phyloP scores from a whole-genome alignment of 2,329 filamentous ascomycete species.

The Ophiognomonia clavigignenti-juglandacearum region DNA sequence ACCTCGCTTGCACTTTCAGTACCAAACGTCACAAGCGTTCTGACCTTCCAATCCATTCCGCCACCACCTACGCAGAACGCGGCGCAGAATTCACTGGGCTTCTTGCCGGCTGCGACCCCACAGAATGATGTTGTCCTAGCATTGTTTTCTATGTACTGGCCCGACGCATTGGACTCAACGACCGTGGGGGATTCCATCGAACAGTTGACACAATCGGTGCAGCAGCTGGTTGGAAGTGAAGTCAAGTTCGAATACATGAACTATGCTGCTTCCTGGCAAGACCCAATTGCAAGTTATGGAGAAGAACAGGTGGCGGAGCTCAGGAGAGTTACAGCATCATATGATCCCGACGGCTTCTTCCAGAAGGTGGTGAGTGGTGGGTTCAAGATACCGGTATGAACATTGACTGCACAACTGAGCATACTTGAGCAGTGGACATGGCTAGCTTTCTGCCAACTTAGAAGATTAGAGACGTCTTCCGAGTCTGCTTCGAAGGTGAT shows the following conservation, averaged over 20 bases:
- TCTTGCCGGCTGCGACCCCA: not conserved
- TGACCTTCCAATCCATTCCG: constrained; percentile 1
- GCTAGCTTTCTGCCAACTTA: no score
- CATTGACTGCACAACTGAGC: no score
- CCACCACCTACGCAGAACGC: not conserved
- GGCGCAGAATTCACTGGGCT: not conserved
- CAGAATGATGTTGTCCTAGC: not conserved
- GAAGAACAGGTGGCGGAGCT: not conserved
- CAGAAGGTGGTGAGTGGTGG: not conserved
- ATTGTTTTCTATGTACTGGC: not conserved
- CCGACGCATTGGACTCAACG: not conserved
- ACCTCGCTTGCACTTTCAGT: not conserved
- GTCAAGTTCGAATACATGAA: constrained; percentile 5
- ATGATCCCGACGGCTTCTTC: constrained; percentile 13
- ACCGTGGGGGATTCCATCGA: not conserved
- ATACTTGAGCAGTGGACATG: no score
- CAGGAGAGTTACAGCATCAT: not conserved
- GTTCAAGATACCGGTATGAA: not conserved
- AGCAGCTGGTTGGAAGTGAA: not conserved
- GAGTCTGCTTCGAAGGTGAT: no score
- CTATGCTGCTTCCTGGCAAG: constrained; percentile 2
- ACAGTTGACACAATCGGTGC: not conserved
- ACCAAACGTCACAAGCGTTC: not conserved
- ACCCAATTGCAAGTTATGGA: constrained; percentile 3
- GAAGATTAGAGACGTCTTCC: no score